Evolutionary conservation across 2,329 filamentous ascomycete genomes (phyloP).

Genomic region (Aspergillus jensenii): DNA sequence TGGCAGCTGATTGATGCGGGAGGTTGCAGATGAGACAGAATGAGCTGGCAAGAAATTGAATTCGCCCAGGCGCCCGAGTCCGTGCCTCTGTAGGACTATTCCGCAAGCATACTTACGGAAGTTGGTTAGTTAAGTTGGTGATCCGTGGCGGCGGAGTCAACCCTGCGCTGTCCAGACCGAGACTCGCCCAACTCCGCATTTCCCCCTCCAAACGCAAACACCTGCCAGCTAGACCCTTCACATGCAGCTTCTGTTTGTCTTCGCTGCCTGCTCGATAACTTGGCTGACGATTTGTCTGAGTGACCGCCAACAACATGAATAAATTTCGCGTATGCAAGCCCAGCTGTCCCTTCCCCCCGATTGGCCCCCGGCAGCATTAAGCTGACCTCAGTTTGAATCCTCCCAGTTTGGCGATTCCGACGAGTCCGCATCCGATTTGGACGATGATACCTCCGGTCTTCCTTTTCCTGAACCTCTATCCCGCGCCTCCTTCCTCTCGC

Average conservation of each 20-base stretch:
- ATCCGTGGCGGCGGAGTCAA: neutral
- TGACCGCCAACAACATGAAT: slow-evolving; percentile 29
- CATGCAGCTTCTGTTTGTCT: slow-evolving; percentile 3
- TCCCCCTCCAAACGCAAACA: neutral
- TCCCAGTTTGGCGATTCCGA: slow-evolving; percentile 46
- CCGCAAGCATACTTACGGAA: neutral
- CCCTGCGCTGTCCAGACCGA: neutral
- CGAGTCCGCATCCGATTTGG: slow-evolving; percentile 50
- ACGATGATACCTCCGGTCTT: slow-evolving; percentile 65
- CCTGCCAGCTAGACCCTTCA: neutral
- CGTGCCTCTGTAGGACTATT: neutral
- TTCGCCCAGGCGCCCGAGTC: neutral
- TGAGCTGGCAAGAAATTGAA: slow-evolving; percentile 12
- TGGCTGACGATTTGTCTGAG: neutral
- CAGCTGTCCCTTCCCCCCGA: neutral
- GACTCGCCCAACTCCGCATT: slow-evolving; percentile 1
- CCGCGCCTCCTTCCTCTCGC: slow-evolving; percentile 75
- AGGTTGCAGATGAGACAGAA: slow-evolving; percentile 7
- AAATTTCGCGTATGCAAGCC: slow-evolving; percentile 32
- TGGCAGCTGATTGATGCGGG: slow-evolving; percentile 15
- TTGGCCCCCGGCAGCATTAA: slow-evolving; percentile 1
- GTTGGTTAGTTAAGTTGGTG: too few species aligned
- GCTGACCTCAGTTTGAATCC: slow-evolving; percentile 9
- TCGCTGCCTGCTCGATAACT: neutral
- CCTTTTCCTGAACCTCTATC: slow-evolving; percentile 86